Percentiles rank a stretch among this genome's conserved stretches.
These are phyloP conservation scores for Lactifluus subvellereus DNA, from an alignment of 768 basidiomycete species.

Conservation along the genomic window DNA sequence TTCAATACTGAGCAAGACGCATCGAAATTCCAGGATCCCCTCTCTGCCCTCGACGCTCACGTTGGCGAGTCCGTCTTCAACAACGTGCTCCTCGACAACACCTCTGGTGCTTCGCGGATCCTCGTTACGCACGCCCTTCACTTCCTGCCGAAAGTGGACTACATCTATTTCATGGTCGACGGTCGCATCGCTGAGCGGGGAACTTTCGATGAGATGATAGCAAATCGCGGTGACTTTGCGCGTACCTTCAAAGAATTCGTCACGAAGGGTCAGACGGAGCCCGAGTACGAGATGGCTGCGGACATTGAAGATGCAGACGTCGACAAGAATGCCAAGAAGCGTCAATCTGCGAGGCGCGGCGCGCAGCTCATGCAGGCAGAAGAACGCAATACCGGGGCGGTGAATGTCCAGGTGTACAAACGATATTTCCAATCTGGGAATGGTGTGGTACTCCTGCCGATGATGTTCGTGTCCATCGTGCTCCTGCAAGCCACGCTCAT, in stretches of 20 bases:
- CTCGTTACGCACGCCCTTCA: constrained; percentile 91
- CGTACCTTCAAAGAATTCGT: constrained; percentile 51
- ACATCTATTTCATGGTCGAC: constrained; percentile 72
- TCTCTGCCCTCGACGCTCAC: constrained; percentile 90
- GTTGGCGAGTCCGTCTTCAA: constrained; percentile 86
- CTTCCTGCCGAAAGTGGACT: constrained; percentile 83
- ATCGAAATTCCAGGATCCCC: constrained; percentile 50
- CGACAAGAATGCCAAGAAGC: constrained; percentile 36
- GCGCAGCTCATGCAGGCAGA: constrained; percentile 74
- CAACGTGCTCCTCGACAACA: constrained; percentile 64
- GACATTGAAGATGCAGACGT: constrained; percentile 33
- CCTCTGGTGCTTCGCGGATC: constrained; percentile 68
- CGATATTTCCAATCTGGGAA: constrained; percentile 66
- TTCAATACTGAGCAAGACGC: not conserved
- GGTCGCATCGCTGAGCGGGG: constrained; percentile 78
- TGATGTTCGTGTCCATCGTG: constrained; percentile 53
- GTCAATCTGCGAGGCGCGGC: constrained; percentile 35
- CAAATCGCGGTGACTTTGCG: constrained; percentile 54
- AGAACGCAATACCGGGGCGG: constrained; percentile 74
- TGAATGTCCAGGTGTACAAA: constrained; percentile 49
- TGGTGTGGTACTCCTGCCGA: constrained; percentile 57
- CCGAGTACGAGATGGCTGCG: constrained; percentile 39
- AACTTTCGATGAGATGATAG: constrained; percentile 68
- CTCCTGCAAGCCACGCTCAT: constrained; percentile 67
- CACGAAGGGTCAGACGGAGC: constrained; percentile 46